A percentile compares a stretch with the other conserved stretches of the same genome.
These are phyloP conservation scores for Metschnikowia gelsemii DNA, from an alignment of 805 yeast species.

Conservation along the genomic window DNA sequence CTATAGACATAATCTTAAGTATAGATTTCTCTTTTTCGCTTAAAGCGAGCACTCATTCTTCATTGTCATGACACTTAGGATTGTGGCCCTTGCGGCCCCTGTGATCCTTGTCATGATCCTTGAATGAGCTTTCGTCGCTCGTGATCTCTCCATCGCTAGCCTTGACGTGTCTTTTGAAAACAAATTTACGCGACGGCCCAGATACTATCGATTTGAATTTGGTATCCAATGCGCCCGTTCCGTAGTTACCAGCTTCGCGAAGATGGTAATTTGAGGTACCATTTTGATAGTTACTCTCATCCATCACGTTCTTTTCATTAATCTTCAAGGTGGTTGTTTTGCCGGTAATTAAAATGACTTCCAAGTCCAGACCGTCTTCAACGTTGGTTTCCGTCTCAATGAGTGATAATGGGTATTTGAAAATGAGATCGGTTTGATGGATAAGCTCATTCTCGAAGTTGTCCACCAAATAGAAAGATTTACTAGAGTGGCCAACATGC, in stretches of 20 bases:
- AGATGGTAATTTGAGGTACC: slow-evolving; percentile 47
- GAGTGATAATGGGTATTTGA: slow-evolving; percentile 32
- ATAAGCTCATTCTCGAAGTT: slow-evolving; percentile 23
- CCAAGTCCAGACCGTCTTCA: slow-evolving; percentile 26
- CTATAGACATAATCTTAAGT: neutral
- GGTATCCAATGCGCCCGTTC: slow-evolving; percentile 41
- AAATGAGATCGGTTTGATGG: slow-evolving; percentile 19
- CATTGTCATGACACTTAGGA: neutral
- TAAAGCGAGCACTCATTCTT: neutral
- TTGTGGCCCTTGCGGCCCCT: neutral
- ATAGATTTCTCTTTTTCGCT: neutral
- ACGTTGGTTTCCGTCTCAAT: slow-evolving; percentile 15
- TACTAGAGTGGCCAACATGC: slow-evolving; percentile 23
- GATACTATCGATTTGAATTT: slow-evolving; percentile 26
- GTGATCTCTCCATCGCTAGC: slow-evolving; percentile 34
- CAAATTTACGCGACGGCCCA: slow-evolving; percentile 15
- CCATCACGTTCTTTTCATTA: slow-evolving; percentile 23
- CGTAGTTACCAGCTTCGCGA: slow-evolving; percentile 47
- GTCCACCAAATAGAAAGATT: slow-evolving; percentile 24
- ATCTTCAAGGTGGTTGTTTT: slow-evolving; percentile 18
- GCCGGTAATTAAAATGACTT: slow-evolving; percentile 28
- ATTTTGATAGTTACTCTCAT: slow-evolving; percentile 34
- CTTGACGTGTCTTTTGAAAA: slow-evolving; percentile 33
- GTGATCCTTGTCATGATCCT: slow-evolving; percentile 1
- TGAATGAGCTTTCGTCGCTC: slow-evolving; percentile 11